Percentiles rank a stretch among this genome's conserved stretches.
phyloP scores from a whole-genome alignment of 768 basidiomycete species.

The Gautieria morchelliformis region DNA sequence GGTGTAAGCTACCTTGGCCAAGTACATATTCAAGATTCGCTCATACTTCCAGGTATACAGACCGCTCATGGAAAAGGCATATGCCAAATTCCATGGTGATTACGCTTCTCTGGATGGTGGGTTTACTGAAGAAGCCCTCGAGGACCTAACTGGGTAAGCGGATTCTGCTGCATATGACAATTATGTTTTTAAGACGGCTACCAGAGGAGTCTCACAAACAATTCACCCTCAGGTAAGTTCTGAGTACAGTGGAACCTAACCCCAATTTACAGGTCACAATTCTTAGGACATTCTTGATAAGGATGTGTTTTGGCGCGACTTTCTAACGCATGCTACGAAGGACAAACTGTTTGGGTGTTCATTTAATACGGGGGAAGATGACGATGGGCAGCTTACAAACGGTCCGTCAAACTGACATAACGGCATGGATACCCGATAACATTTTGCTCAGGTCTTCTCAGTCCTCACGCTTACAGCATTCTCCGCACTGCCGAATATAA shows the following conservation, averaged over 20 bases:
- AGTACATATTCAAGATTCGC: background rate
- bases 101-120: slow-evolving; percentile 36
- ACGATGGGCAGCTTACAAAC: background rate
- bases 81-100: slow-evolving; percentile 46
- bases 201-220: slow-evolving; percentile 3
- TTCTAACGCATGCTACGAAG: slow-evolving; percentile 37
- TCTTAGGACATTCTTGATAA: slow-evolving; percentile 38
- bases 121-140: slow-evolving; percentile 37
- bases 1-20: slow-evolving; percentile 23
- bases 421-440: background rate
- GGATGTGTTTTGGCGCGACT: slow-evolving; percentile 44
- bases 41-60: slow-evolving; percentile 4
- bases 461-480: slow-evolving; percentile 36
- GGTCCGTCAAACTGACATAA: background rate
- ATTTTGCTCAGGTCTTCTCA: slow-evolving; percentile 8
- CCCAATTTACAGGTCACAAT: background rate
- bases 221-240: slow-evolving; percentile 1
- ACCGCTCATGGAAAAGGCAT: slow-evolving; percentile 48
- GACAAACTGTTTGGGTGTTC: slow-evolving; percentile 46
- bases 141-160: slow-evolving; percentile 46
- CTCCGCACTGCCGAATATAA: slow-evolving; percentile 33
- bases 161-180: background rate
- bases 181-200: background rate
- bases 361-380: slow-evolving; percentile 21
- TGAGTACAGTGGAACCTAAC: background rate